Evolutionary conservation across 1,284 basidiomycete genomes (phyloP).

Genomic region (Phellinidium pouzarii): DNA sequence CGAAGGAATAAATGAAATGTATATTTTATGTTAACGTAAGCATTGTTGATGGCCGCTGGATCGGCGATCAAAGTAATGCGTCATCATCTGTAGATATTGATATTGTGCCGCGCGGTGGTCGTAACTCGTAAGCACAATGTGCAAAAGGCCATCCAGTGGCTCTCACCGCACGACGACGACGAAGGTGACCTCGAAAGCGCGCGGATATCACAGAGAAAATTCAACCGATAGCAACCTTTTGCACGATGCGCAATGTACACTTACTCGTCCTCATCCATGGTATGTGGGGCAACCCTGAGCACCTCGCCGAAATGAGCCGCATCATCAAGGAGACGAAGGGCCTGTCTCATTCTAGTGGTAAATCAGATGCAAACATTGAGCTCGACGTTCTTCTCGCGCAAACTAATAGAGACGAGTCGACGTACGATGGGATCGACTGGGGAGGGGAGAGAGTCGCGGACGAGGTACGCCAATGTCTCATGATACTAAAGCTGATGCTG

Average conservation of each 20-base stretch:
- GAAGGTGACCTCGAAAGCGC: too few species aligned
- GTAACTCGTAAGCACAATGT: too few species aligned
- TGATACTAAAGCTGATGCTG: slow-evolving; percentile 12
- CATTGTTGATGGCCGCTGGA: too few species aligned
- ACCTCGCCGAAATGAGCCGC: slow-evolving; percentile 41
- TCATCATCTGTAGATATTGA: too few species aligned
- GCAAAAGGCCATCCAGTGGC: too few species aligned
- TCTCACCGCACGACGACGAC: too few species aligned
- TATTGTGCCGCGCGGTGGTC: too few species aligned
- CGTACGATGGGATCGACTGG: slow-evolving; percentile 63
- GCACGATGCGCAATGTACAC: slow-evolving; percentile 30
- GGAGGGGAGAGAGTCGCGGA: slow-evolving; percentile 55
- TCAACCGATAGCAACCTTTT: too few species aligned
- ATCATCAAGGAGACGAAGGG: slow-evolving; percentile 36
- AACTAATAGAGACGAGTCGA: slow-evolving; percentile 44
- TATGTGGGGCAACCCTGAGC: slow-evolving; percentile 73
- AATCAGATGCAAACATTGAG: slow-evolving; percentile 31
- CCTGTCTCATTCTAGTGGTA: slow-evolving; percentile 9
- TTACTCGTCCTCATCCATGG: slow-evolving; percentile 74
- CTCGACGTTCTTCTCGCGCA: slow-evolving; percentile 40
- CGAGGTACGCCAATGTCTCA: slow-evolving; percentile 42
- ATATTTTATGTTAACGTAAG: too few species aligned
- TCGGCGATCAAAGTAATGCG: too few species aligned
- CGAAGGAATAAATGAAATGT: too few species aligned
- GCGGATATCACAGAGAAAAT: too few species aligned